A percentile compares a stretch with the other conserved stretches of the same genome.
phyloP scores from a whole-genome alignment of 2,329 filamentous ascomycete genomes.

The Diplocarpon rosae region DNA sequence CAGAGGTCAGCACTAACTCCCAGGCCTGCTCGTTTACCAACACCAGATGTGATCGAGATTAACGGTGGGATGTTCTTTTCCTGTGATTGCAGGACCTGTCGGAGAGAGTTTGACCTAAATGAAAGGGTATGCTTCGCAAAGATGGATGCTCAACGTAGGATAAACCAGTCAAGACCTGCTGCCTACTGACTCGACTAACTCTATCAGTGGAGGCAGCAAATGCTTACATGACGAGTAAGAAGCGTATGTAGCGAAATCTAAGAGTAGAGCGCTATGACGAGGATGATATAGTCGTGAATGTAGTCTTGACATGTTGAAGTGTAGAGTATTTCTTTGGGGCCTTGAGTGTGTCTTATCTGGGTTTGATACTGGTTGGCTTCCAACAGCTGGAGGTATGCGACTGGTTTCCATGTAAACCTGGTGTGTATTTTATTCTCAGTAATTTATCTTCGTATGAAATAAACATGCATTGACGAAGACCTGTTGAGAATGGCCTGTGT shows the following conservation, averaged over 20 bases:
- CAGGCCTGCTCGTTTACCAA: slow-evolving; percentile 15
- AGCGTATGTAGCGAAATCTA: background rate
- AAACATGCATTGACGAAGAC: too few relatives aligned
- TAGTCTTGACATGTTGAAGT: too few relatives aligned
- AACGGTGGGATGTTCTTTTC: slow-evolving; percentile 9
- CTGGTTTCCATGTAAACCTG: too few relatives aligned
- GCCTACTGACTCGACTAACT: slow-evolving; percentile 5
- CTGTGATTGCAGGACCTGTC: background rate
- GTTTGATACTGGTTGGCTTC: background rate
- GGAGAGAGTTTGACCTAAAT: background rate
- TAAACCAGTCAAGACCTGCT: background rate
- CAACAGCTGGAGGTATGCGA: too few relatives aligned
- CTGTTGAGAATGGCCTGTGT: too few relatives aligned
- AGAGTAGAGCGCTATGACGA: background rate
- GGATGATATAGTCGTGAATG: background rate
- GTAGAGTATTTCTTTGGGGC: too few relatives aligned
- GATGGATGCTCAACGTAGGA: slow-evolving; percentile 12
- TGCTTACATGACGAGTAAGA: slow-evolving; percentile 10
- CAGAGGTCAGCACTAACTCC: slow-evolving; percentile 19
- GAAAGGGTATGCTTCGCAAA: slow-evolving; percentile 1
- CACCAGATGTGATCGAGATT: slow-evolving; percentile 19
- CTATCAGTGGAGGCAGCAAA: slow-evolving; percentile 14
- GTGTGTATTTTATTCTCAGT: too few relatives aligned
- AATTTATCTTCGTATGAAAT: too few relatives aligned
- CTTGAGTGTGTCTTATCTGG: background rate